A percentile compares a stretch with the other conserved stretches of the same genome.
Conservation (phyloP, 2,329 filamentous ascomycete genomes). For the Aspergillus tubingensis region DNA sequence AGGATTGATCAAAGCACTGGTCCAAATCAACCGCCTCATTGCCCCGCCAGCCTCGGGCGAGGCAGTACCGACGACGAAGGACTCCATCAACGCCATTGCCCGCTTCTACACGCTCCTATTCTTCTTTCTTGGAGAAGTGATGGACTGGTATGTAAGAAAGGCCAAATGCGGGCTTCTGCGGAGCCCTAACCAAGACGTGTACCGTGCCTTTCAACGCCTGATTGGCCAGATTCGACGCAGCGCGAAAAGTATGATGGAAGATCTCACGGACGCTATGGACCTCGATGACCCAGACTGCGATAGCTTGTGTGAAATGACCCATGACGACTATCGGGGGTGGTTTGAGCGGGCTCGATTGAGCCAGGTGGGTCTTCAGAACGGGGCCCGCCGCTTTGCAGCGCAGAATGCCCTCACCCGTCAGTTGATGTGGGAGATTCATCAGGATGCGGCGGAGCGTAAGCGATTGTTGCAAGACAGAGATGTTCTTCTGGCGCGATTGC, state of each 20-base stretch:
- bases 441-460: conserved; percentile 32
- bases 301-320: conserved; percentile 3
- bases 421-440: conserved; percentile 42
- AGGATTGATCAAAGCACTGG: conserved; percentile 34
- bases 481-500: conserved; percentile 29
- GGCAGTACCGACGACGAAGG: conserved; percentile 11
- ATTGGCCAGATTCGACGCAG: conserved; percentile 34
- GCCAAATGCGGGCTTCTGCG: conserved; percentile 38
- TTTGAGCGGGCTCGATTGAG: conserved; percentile 37
- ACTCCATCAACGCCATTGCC: conserved; percentile 26
- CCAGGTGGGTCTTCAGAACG: conserved; percentile 35
- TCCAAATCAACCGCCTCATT: conserved; percentile 37
- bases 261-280: conserved; percentile 24
- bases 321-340: conserved; percentile 25
- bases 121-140: conserved; percentile 40
- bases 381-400: conserved; percentile 34
- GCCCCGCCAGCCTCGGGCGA: conserved; percentile 17
- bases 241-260: conserved; percentile 22
- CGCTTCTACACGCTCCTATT: conserved; percentile 39
- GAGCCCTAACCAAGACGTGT: conserved; percentile 38
- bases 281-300: conserved; percentile 27
- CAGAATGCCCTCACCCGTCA: conserved; percentile 40
- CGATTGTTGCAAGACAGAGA: conserved; percentile 29
- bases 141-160: conserved; percentile 40
- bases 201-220: conserved; percentile 36